These are phyloP conservation scores for Phaseolus lunatus DNA, from an alignment of 306 rosid genomes.

Conservation along the genomic window DNA sequence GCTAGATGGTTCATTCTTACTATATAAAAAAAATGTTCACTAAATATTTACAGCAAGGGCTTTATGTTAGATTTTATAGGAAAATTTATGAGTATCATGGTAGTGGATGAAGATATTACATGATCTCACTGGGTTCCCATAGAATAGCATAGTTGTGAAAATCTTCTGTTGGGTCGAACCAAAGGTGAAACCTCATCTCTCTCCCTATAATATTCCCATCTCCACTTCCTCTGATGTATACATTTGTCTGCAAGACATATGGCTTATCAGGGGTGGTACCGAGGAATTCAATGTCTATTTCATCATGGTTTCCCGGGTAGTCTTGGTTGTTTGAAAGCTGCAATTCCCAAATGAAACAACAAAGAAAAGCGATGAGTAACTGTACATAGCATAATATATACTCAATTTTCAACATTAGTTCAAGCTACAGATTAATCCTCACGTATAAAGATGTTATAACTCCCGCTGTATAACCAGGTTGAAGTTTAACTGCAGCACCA, in stretches of 20 bases:
- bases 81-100: neutral
- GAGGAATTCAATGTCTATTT: conserved; percentile 86
- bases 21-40: neutral
- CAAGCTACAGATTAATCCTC: conserved; percentile 42
- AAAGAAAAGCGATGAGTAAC: conserved; percentile 13
- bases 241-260: conserved; percentile 90
- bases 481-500: conserved; percentile 79
- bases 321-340: conserved; percentile 94
- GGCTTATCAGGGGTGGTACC: conserved; percentile 85
- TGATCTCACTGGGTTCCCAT: conserved; percentile 85
- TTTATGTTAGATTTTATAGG: conserved; percentile 1
- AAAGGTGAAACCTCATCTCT: conserved; percentile 83
- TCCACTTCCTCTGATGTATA: conserved; percentile 88
- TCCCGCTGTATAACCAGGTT: conserved; percentile 90
- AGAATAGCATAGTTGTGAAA: conserved; percentile 83
- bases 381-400: neutral
- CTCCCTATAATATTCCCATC: conserved; percentile 77
- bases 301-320: conserved; percentile 85
- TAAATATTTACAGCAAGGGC: neutral
- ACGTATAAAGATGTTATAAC: conserved; percentile 82
- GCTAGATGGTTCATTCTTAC: conserved; percentile 8
- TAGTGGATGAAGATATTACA: conserved; percentile 56
- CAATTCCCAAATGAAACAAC: conserved; percentile 33
- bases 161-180: conserved; percentile 91
- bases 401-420: conserved; percentile 18